A percentile compares a stretch with the other conserved stretches of the same genome.
Conservation (phyloP, 805 yeast genomes). For the Maudiozyma serrabonitensis region DNA sequence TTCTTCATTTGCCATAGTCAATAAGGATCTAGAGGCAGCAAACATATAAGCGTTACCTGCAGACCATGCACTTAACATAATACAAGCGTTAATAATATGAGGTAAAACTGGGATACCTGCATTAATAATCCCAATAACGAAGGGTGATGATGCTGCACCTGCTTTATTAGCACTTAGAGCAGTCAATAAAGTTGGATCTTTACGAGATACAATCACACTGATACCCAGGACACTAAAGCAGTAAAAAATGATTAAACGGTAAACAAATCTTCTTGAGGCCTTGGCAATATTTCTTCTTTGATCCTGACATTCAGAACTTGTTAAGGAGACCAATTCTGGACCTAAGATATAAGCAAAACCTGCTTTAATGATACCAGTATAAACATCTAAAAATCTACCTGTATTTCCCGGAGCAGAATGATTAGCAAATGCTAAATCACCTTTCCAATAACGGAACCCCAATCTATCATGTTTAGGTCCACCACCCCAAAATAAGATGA, state of each 20-base stretch:
- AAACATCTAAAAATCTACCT: slow-evolving; percentile 55
- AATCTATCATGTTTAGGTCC: slow-evolving; percentile 40
- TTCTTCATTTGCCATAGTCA: slow-evolving; percentile 36
- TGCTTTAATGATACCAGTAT: slow-evolving; percentile 53
- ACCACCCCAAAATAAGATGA: slow-evolving; percentile 43
- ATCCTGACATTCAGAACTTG: slow-evolving; percentile 49
- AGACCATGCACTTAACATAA: slow-evolving; percentile 48
- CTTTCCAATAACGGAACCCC: slow-evolving; percentile 60
- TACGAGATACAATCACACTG: slow-evolving; percentile 50
- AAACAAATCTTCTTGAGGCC: slow-evolving; percentile 51
- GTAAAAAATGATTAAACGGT: slow-evolving; percentile 54
- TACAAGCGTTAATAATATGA: slow-evolving; percentile 53
- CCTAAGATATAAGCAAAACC: slow-evolving; percentile 57
- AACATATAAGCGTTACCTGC: slow-evolving; percentile 43
- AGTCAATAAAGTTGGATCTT: slow-evolving; percentile 38
- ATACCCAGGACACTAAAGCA: slow-evolving; percentile 45
- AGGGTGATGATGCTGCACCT: slow-evolving; percentile 60
- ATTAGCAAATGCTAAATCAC: slow-evolving; percentile 48
- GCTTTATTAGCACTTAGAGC: slow-evolving; percentile 41
- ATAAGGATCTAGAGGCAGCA: slow-evolving; percentile 44
- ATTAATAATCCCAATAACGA: slow-evolving; percentile 52
- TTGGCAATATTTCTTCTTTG: slow-evolving; percentile 54
- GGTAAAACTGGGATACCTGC: slow-evolving; percentile 53
- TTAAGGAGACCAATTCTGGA: slow-evolving; percentile 52
- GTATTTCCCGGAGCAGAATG: slow-evolving; percentile 43